phyloP scores from a whole-genome alignment of 192 early-diverging fungal genomes.

The Lunasporangiospora selenospora region DNA sequence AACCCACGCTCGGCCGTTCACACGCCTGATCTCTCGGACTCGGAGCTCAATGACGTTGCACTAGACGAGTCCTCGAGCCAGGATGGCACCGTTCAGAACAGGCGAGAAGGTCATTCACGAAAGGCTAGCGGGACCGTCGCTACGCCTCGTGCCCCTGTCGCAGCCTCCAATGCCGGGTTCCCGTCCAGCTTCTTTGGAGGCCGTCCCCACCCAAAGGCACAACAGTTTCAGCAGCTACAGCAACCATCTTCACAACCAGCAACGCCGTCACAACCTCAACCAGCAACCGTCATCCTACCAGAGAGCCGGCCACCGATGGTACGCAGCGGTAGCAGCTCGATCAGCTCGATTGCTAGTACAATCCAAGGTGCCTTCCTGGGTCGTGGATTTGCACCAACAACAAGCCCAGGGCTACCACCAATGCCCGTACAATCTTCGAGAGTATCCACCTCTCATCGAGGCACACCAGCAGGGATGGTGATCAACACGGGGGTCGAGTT shows the following conservation, averaged over 20 bases:
- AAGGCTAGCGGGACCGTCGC: constrained; percentile 11
- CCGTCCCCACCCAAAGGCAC: constrained; percentile 36
- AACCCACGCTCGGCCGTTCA: too few relatives aligned
- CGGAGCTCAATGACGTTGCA: constrained; percentile 34
- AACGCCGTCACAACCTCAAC: neutral
- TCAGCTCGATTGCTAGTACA: constrained; percentile 38
- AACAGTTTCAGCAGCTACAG: constrained; percentile 4
- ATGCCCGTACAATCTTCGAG: constrained; percentile 14
- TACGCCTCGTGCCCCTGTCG: constrained; percentile 9
- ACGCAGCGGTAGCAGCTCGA: constrained; percentile 14
- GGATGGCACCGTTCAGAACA: neutral
- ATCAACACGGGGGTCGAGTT: constrained; percentile 21
- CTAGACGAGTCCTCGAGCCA: constrained; percentile 27
- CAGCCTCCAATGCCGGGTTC: constrained; percentile 25
- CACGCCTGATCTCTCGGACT: constrained; percentile 23
- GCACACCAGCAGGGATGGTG: constrained; percentile 12
- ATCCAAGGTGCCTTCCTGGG: constrained; percentile 40
- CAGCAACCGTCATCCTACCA: neutral
- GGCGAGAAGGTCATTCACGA: too few relatives aligned
- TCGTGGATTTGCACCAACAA: constrained; percentile 18
- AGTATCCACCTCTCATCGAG: too few relatives aligned
- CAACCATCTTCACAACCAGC: neutral
- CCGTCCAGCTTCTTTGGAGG: constrained; percentile 46
- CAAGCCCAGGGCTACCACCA: neutral
- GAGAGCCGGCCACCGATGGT: constrained; percentile 4